These are phyloP conservation scores for Chalaropsis ovoidea DNA, from an alignment of 2,329 filamentous ascomycete genomes.

Conservation along the genomic window DNA sequence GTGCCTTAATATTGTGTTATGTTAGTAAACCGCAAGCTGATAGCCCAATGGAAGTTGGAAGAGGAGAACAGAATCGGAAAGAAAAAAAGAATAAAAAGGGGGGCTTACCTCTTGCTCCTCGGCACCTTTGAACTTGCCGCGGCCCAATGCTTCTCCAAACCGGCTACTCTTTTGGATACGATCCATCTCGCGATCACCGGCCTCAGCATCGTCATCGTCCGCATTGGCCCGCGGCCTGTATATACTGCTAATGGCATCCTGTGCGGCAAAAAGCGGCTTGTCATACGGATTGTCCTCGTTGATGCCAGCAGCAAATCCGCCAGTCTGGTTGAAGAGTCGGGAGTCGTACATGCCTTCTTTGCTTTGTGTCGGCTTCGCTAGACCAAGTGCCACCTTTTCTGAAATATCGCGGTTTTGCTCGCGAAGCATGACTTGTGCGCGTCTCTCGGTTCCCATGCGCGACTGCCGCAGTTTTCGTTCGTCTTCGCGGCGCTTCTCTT, in stretches of 20 bases:
- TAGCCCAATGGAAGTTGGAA: slow-evolving; percentile 23
- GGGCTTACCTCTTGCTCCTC: slow-evolving; percentile 65
- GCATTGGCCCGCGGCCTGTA: slow-evolving; percentile 71
- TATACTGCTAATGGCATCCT: slow-evolving; percentile 89
- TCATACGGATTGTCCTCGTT: slow-evolving; percentile 98
- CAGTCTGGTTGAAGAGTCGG: slow-evolving; percentile 84
- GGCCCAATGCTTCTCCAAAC: slow-evolving; percentile 77
- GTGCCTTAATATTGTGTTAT: slow-evolving; percentile 40
- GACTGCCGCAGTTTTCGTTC: slow-evolving; percentile 87
- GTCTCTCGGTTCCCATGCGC: slow-evolving; percentile 87
- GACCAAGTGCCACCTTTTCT: slow-evolving; percentile 86
- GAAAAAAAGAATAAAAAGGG: not conserved
- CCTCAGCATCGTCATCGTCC: slow-evolving; percentile 67
- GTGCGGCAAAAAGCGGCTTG: slow-evolving; percentile 90
- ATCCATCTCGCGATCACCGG: slow-evolving; percentile 71
- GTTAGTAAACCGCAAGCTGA: slow-evolving; percentile 30
- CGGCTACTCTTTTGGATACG: slow-evolving; percentile 76
- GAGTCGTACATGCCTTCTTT: slow-evolving; percentile 97
- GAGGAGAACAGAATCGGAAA: not conserved
- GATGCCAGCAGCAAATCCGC: slow-evolving; percentile 82
- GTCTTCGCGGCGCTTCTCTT: slow-evolving; percentile 68
- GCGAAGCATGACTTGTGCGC: slow-evolving; percentile 82
- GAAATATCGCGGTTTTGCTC: slow-evolving; percentile 96
- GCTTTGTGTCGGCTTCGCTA: slow-evolving; percentile 88
- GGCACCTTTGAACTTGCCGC: slow-evolving; percentile 82